Percentiles rank a stretch among this genome's conserved stretches.
These are phyloP conservation scores for Krasilnikovozyma curviuscula DNA, from an alignment of 768 basidiomycete genomes.

Conservation along the genomic window DNA sequence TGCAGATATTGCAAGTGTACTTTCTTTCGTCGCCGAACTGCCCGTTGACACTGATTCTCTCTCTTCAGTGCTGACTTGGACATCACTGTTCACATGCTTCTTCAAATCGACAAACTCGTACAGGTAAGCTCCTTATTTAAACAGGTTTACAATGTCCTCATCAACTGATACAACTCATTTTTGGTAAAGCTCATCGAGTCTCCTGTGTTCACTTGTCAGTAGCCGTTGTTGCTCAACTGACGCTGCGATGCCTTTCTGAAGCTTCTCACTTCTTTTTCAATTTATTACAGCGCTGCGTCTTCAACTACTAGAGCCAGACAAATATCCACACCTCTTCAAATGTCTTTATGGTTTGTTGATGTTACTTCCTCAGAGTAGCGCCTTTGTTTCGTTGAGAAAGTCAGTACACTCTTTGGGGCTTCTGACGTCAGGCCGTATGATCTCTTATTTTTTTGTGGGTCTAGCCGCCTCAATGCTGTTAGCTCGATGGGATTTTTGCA, in stretches of 20 bases:
- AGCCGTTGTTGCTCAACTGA: no score
- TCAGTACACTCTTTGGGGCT: no score
- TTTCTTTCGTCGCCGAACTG: conserved; percentile 10
- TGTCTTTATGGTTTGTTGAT: conserved; percentile 82
- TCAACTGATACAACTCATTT: no score
- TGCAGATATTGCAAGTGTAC: conserved; percentile 68
- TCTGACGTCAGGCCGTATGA: no score
- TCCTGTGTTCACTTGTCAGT: conserved; percentile 87
- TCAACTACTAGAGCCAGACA: conserved; percentile 88
- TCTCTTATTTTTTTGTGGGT: no score
- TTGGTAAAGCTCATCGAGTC: conserved; percentile 96
- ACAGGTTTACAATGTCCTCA: no score
- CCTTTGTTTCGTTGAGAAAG: conserved; percentile 87
- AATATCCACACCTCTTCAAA: conserved; percentile 90
- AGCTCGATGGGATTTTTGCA: conserved; percentile 87
- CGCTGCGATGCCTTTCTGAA: not conserved
- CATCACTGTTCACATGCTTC: conserved; percentile 79
- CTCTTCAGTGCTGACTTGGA: conserved; percentile 69
- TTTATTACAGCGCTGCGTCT: conserved; percentile 45
- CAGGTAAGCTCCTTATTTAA: no score
- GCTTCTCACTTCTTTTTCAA: not conserved
- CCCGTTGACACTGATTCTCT: not conserved
- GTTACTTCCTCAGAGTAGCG: conserved; percentile 89
- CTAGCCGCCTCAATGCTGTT: conserved; percentile 78
- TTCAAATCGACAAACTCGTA: conserved; percentile 93